Percentiles rank a stretch among this genome's conserved stretches.
Conservation (phyloP, 176 grass and related monocot species). For the Carex parvula region DNA sequence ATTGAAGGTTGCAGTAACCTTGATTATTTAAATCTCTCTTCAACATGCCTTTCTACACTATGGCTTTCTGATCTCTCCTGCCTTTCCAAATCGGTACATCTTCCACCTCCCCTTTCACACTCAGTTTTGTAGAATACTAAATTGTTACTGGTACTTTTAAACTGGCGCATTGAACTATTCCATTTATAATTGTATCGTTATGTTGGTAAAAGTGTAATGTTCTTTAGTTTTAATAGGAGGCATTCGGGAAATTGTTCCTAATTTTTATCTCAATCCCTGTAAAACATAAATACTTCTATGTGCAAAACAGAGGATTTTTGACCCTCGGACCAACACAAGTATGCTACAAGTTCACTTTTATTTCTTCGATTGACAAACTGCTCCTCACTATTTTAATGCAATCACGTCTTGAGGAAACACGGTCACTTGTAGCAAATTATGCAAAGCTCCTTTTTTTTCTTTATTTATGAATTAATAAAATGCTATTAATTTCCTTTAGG, state of each 20-base stretch:
- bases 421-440: neutral
- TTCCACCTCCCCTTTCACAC: neutral
- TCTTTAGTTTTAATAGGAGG: neutral
- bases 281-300: too few species aligned
- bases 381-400: neutral
- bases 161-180: too few species aligned
- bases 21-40: slow-evolving; percentile 66
- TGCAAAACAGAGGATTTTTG: too few species aligned
- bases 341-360: neutral
- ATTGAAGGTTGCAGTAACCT: slow-evolving; percentile 57
- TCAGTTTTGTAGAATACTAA: neutral
- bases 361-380: neutral
- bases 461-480: neutral
- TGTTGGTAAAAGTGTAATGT: neutral
- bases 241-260: neutral
- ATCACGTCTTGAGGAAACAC: neutral
- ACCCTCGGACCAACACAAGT: too few species aligned
- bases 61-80: slow-evolving; percentile 66
- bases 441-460: neutral
- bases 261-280: too few species aligned
- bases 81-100: slow-evolving; percentile 62
- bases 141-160: neutral
- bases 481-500: slow-evolving; percentile 38
- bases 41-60: slow-evolving; percentile 55
- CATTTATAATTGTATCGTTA: neutral